Conservation (phyloP, 352 stramenopile genomes). For the Phytophthora kernoviae region DNA sequence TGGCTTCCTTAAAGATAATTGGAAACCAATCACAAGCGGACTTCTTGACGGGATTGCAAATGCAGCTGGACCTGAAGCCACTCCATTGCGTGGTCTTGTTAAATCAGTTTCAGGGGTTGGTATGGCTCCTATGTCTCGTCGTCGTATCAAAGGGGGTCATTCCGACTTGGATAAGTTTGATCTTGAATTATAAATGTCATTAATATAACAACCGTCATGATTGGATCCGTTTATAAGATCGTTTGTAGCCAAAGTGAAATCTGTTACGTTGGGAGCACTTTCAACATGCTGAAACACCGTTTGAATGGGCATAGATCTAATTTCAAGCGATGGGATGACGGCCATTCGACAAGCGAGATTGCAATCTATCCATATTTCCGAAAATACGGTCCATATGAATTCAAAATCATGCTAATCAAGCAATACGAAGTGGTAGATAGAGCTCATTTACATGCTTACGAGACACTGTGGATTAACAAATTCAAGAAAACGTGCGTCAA, state of each 20-base stretch:
- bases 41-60: conserved; percentile 6
- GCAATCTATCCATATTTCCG: conserved; percentile 9
- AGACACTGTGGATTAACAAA: too few species aligned
- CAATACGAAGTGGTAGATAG: conserved; percentile 8
- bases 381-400: conserved; percentile 5
- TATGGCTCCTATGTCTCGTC: conserved; percentile 2
- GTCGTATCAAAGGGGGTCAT: conserved; percentile 3
- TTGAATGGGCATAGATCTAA: conserved; percentile 3
- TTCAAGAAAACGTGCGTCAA: conserved; percentile 8
- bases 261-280: conserved; percentile 1
- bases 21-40: conserved; percentile 1
- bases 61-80: conserved; percentile 1
- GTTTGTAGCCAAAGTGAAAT: conserved; percentile 8
- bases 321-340: conserved; percentile 4
- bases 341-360: conserved; percentile 1
- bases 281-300: conserved; percentile 4
- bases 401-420: conserved; percentile 8
- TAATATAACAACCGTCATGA: conserved; percentile 8
- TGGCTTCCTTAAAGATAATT: neutral
- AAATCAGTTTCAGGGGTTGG: neutral
- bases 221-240: conserved; percentile 10
- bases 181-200: conserved; percentile 8
- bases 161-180: conserved; percentile 10
- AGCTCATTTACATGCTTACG: conserved; percentile 1
- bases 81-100: conserved; percentile 6